A percentile compares a stretch with the other conserved stretches of the same genome.
These are phyloP conservation scores for Salix purpurea DNA, from an alignment of 345 rosid genomes.

Conservation along the genomic window DNA sequence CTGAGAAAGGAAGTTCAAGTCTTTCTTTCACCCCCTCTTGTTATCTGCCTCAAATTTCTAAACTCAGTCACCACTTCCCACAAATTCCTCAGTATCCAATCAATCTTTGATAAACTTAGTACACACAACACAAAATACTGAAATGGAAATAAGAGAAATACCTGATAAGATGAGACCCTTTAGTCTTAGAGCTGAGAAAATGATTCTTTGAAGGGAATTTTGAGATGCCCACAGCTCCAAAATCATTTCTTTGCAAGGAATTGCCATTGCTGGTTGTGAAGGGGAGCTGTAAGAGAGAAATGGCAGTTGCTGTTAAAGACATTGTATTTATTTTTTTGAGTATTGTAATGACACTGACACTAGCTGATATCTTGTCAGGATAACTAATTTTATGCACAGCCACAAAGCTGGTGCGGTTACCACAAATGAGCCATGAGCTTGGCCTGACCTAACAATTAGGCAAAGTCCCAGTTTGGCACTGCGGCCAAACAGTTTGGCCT, in stretches of 20 bases:
- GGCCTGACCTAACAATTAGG: too few relatives aligned
- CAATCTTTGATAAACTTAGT: background rate
- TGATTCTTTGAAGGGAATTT: background rate
- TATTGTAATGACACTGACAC: too few relatives aligned
- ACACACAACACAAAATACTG: background rate
- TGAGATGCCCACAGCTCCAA: constrained; percentile 10
- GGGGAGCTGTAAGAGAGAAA: constrained; percentile 13
- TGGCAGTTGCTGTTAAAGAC: background rate
- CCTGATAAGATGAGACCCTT: constrained; percentile 22
- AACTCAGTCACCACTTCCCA: background rate
- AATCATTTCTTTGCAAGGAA: constrained; percentile 12
- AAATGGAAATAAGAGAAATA: background rate
- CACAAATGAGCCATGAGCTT: too few relatives aligned
- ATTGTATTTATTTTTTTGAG: background rate
- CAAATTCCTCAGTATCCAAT: background rate
- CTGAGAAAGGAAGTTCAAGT: background rate
- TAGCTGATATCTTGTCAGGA: too few relatives aligned
- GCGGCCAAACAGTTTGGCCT: too few relatives aligned
- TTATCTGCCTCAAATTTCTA: background rate
- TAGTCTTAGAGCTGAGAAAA: constrained; percentile 11
- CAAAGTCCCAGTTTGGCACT: too few relatives aligned
- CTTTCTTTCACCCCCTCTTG: background rate
- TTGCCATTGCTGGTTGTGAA: constrained; percentile 8
- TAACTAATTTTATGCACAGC: too few relatives aligned
- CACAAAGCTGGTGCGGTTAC: too few relatives aligned